Conservation (phyloP, 495 filamentous ascomycete species). For the Tuber borchii region DNA sequence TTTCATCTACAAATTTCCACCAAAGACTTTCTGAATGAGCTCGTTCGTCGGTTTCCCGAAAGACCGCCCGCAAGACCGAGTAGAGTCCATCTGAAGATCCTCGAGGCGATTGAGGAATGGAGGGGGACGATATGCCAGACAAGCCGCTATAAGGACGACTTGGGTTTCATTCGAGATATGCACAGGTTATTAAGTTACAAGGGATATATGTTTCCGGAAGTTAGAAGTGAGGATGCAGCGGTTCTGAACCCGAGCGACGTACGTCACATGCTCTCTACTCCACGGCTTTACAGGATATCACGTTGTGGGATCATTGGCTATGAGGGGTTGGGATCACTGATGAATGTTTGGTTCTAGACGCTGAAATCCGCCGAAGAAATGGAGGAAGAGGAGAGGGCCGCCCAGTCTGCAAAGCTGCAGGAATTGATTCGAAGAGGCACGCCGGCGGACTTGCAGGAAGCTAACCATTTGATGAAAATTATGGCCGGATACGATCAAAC, state of each 20-base stretch:
- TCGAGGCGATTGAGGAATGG: slow-evolving; percentile 99
- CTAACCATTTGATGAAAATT: slow-evolving; percentile 94
- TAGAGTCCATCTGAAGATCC: slow-evolving; percentile 80
- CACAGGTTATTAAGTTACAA: slow-evolving; percentile 92
- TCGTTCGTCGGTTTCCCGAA: slow-evolving; percentile 92
- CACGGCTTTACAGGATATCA: not conserved
- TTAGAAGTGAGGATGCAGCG: slow-evolving; percentile 86
- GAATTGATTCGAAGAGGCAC: slow-evolving; percentile 89
- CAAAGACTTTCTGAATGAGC: slow-evolving; percentile 97
- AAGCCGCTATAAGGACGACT: slow-evolving; percentile 89
- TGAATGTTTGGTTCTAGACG: slow-evolving; percentile 56
- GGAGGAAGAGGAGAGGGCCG: slow-evolving; percentile 92
- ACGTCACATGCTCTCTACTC: slow-evolving; percentile 43
- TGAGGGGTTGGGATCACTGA: not conserved
- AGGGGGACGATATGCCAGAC: slow-evolving; percentile 95
- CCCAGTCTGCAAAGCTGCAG: slow-evolving; percentile 93
- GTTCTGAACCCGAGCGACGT: slow-evolving; percentile 97
- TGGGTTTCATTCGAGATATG: slow-evolving; percentile 97
- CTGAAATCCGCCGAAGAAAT: slow-evolving; percentile 96
- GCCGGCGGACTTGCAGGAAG: slow-evolving; percentile 88
- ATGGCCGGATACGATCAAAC: slow-evolving; percentile 96
- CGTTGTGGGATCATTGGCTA: not conserved
- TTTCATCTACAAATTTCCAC: slow-evolving; percentile 98
- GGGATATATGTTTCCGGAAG: slow-evolving; percentile 89
- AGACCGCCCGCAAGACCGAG: slow-evolving; percentile 78